Conservation (phyloP, 2,329 filamentous ascomycete species). For the Fusarium clavum region DNA sequence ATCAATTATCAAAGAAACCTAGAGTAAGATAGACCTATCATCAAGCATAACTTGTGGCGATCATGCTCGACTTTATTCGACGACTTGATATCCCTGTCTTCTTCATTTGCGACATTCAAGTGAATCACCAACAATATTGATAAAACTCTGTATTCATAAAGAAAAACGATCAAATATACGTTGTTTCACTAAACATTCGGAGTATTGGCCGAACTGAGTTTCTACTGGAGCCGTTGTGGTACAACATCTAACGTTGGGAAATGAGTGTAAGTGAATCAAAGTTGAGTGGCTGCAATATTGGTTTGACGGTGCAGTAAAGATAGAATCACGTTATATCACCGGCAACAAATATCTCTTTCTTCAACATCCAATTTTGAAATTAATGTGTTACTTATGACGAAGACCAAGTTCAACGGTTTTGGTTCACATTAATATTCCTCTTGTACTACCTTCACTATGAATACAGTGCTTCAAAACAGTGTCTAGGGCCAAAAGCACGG, state of each 20-base stretch:
- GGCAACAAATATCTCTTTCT: neutral
- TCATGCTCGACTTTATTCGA: neutral
- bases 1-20: neutral
- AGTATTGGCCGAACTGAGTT: conserved; percentile 35
- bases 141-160: conserved; percentile 3
- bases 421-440: conserved; percentile 5
- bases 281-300: conserved; percentile 25
- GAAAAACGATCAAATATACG: conserved; percentile 3
- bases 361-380: neutral
- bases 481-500: neutral
- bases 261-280: conserved; percentile 18
- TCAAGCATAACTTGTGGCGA: neutral
- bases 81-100: neutral
- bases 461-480: conserved; percentile 25
- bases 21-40: neutral
- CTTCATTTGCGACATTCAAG: neutral
- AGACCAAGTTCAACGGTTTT: conserved; percentile 10
- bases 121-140: conserved; percentile 1
- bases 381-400: conserved; percentile 16
- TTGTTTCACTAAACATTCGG: conserved; percentile 19
- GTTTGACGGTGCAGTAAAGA: conserved; percentile 13
- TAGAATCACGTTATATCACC: neutral
- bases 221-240: conserved; percentile 29
- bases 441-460: neutral
- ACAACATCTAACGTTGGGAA: conserved; percentile 31